Percentiles rank a stretch among this genome's conserved stretches.
These are phyloP conservation scores for Cystofilobasidium macerans DNA, from an alignment of 768 basidiomycete species.

Conservation along the genomic window DNA sequence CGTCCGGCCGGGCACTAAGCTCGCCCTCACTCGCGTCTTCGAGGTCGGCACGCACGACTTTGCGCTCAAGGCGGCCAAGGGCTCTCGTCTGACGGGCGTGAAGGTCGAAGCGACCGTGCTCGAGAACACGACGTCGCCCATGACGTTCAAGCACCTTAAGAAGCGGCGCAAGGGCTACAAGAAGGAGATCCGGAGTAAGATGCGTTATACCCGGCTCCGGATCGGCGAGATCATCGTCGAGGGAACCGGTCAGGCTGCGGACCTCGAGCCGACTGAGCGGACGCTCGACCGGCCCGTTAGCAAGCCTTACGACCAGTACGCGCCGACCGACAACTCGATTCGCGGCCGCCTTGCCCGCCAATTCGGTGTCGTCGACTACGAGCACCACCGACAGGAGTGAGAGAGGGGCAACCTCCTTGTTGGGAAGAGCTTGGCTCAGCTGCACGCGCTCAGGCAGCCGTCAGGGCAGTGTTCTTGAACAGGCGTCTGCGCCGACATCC, in stretches of 20 bases:
- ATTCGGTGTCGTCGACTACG: constrained; percentile 13
- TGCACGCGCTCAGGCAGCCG: too few relatives aligned
- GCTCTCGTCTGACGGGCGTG: constrained; percentile 24
- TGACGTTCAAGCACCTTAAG: constrained; percentile 90
- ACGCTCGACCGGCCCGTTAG: not conserved
- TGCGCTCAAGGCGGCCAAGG: constrained; percentile 51
- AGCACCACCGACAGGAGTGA: not conserved
- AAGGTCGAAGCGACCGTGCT: constrained; percentile 78
- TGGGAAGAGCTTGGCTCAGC: too few relatives aligned
- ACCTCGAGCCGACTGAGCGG: constrained; percentile 14
- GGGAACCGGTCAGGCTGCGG: not conserved
- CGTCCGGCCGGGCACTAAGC: constrained; percentile 60
- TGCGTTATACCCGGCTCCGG: constrained; percentile 86
- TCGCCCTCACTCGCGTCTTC: constrained; percentile 72
- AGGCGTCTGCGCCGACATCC: too few relatives aligned
- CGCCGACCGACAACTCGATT: not conserved
- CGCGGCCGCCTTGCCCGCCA: constrained; percentile 12
- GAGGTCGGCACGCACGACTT: constrained; percentile 94
- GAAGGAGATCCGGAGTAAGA: constrained; percentile 85
- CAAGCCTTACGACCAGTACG: constrained; percentile 10
- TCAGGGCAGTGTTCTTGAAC: too few relatives aligned
- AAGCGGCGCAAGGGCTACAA: constrained; percentile 97
- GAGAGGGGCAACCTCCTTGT: too few relatives aligned
- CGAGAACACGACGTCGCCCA: constrained; percentile 88
- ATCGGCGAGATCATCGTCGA: constrained; percentile 58